These are phyloP conservation scores for Avena atlantica DNA, from an alignment of 176 grass and related monocot genomes.

Conservation along the genomic window DNA sequence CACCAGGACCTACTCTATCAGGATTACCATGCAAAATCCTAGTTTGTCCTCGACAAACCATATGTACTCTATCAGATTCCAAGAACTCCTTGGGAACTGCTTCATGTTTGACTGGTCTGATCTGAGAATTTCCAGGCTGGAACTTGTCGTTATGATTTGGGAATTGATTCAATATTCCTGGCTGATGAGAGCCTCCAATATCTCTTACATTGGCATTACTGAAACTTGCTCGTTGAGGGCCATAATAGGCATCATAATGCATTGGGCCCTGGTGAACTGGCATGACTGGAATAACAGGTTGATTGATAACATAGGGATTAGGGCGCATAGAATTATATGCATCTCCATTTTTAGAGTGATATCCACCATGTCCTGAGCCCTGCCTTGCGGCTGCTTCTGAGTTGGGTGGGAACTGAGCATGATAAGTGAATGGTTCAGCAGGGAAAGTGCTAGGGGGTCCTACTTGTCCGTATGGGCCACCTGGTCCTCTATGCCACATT, in stretches of 20 bases:
- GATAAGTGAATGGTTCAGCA: constrained; percentile 70
- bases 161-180: constrained; percentile 69
- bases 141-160: constrained; percentile 61
- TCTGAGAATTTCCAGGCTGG: constrained; percentile 55
- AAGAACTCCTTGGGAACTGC: constrained; percentile 40
- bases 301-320: constrained; percentile 73
- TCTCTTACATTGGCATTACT: constrained; percentile 58
- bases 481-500: constrained; percentile 76
- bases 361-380: constrained; percentile 50
- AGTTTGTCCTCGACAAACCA: constrained; percentile 64
- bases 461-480: constrained; percentile 63
- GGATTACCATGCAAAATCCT: constrained; percentile 79
- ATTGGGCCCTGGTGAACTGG: constrained; percentile 71
- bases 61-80: constrained; percentile 51
- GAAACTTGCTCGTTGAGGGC: constrained; percentile 59
- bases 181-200: constrained; percentile 56
- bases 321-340: constrained; percentile 55
- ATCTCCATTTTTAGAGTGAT: constrained; percentile 70
- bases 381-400: constrained; percentile 61
- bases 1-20: constrained; percentile 45
- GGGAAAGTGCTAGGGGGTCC: constrained; percentile 60
- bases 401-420: constrained; percentile 71
- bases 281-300: constrained; percentile 73
- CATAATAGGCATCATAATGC: constrained; percentile 80
- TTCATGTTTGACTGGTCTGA: constrained; percentile 58